Conservation (phyloP, 805 yeast genomes). For the Metschnikowia vanudenii region DNA sequence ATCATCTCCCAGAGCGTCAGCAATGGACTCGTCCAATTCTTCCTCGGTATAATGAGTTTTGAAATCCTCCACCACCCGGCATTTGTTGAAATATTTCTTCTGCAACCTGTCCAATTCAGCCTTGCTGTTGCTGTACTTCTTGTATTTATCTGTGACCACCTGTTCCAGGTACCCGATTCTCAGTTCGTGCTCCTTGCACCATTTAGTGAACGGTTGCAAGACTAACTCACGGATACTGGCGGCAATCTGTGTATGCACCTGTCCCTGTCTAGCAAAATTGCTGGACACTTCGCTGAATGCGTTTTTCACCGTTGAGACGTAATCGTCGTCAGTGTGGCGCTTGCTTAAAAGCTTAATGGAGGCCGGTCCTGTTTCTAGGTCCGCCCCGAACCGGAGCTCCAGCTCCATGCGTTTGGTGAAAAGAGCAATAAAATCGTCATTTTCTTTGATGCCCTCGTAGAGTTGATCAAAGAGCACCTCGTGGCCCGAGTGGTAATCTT, state of each 20-base stretch:
- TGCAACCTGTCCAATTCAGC: constrained; percentile 54
- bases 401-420: constrained; percentile 70
- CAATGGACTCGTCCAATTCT: constrained; percentile 29
- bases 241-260: constrained; percentile 59
- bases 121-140: constrained; percentile 49
- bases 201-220: constrained; percentile 65
- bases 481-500: constrained; percentile 57
- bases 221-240: constrained; percentile 59
- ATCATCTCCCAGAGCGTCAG: constrained; percentile 5
- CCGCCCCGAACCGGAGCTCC: constrained; percentile 64
- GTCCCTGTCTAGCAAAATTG: constrained; percentile 59
- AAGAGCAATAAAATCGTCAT: constrained; percentile 62
- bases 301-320: constrained; percentile 63
- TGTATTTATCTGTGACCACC: constrained; percentile 49
- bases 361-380: constrained; percentile 43
- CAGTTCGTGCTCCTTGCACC: constrained; percentile 72
- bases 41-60: constrained; percentile 48
- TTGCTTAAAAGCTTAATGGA: constrained; percentile 44
- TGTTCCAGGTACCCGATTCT: constrained; percentile 62
- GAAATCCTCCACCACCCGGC: constrained; percentile 69
- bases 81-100: constrained; percentile 72
- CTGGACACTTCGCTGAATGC: constrained; percentile 57
- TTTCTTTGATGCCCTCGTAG: constrained; percentile 65
- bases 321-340: constrained; percentile 45
- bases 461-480: constrained; percentile 51